These are phyloP conservation scores for Helicocarpus griseus DNA, from an alignment of 2,329 filamentous ascomycete species.

Conservation along the genomic window DNA sequence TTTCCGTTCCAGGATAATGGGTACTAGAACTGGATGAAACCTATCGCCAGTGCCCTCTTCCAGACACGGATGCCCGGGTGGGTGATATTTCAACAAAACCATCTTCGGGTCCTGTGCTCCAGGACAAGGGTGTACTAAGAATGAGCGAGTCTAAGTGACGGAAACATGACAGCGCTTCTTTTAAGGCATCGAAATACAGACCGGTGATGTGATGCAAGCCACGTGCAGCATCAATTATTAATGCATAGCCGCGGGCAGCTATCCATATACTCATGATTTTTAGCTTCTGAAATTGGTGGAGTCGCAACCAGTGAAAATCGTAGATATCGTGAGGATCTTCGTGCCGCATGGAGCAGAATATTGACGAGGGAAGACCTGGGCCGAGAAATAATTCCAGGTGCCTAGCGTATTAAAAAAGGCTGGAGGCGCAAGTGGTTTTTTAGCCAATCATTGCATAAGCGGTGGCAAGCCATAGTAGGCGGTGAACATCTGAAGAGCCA, in stretches of 20 bases:
- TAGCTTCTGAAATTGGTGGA: background rate
- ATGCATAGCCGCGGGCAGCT: background rate
- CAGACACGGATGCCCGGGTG: background rate
- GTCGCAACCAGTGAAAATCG: background rate
- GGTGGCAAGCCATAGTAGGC: background rate
- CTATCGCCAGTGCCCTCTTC: background rate
- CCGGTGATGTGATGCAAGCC: background rate
- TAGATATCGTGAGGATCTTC: background rate
- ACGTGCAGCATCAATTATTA: background rate
- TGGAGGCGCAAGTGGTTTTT: background rate
- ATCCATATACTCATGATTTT: background rate
- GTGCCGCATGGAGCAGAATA: background rate
- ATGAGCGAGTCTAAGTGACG: background rate
- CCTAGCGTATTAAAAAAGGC: background rate
- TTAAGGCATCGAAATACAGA: background rate
- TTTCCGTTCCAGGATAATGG: background rate
- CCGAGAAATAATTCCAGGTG: background rate
- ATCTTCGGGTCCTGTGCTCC: background rate
- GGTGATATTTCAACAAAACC: background rate
- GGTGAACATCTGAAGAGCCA: background rate
- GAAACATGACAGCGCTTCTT: background rate
- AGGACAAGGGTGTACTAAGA: background rate
- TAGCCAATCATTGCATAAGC: background rate
- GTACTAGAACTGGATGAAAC: background rate
- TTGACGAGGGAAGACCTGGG: background rate